Conservation (phyloP, 768 basidiomycete genomes). For the Macrocybe gigantea region DNA sequence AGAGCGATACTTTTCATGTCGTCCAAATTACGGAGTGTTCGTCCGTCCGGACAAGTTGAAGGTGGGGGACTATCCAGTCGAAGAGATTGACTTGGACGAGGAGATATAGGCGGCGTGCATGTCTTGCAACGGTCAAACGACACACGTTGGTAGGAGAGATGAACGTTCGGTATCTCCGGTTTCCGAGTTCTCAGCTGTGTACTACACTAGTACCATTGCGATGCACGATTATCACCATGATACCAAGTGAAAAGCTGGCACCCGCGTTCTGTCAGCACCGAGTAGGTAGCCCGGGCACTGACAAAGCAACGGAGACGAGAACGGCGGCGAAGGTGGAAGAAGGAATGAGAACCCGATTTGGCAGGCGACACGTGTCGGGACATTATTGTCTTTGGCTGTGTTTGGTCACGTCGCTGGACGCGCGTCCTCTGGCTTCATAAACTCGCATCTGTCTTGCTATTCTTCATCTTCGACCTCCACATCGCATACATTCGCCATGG, state of each 20-base stretch:
- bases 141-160: no score
- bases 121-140: no score
- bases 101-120: no score
- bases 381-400: conserved; percentile 11
- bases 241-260: neutral
- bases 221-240: neutral
- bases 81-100: conserved; percentile 71
- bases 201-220: neutral
- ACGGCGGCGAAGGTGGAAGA: conserved; percentile 25
- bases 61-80: conserved; percentile 83
- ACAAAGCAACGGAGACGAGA: conserved; percentile 8
- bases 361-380: conserved; percentile 11
- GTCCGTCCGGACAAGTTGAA: conserved; percentile 77
- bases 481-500: conserved; percentile 33
- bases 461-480: conserved; percentile 13
- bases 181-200: no score
- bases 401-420: conserved; percentile 22
- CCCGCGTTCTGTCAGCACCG: neutral
- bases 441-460: conserved; percentile 13
- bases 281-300: neutral
- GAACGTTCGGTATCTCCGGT: no score
- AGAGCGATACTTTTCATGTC: conserved; percentile 79
- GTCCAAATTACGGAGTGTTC: conserved; percentile 76
- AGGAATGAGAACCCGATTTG: conserved; percentile 18
- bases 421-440: conserved; percentile 29